Conservation (phyloP, 176 grass and related monocot genomes). For the Bothriochloa decipiens region DNA sequence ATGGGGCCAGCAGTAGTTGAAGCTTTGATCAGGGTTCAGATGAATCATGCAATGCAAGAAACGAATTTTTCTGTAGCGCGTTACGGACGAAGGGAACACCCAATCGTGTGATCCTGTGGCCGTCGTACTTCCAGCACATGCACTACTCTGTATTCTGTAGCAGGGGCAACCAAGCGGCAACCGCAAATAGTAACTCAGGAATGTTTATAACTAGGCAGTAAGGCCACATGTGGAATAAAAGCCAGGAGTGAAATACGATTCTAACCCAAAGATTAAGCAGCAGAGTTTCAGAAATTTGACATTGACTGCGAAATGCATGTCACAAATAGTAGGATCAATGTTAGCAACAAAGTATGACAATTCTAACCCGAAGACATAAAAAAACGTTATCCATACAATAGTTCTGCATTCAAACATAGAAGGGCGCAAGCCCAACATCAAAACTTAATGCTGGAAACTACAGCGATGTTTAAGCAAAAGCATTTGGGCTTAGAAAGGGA, state of each 20-base stretch:
- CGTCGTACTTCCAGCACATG: slow-evolving; percentile 21
- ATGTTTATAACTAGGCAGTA: neutral
- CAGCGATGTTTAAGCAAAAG: neutral
- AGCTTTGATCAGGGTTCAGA: slow-evolving; percentile 29
- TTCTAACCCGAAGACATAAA: neutral
- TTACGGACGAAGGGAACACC: slow-evolving; percentile 17
- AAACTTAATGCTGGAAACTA: slow-evolving; percentile 1
- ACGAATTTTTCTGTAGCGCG: neutral
- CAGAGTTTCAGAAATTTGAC: neutral
- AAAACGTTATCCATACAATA: neutral
- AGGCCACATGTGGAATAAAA: neutral
- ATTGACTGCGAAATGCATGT: neutral
- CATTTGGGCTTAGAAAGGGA: neutral
- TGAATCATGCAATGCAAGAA: slow-evolving; percentile 29
- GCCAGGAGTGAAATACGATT: neutral
- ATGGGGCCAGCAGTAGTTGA: slow-evolving; percentile 48
- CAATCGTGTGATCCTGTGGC: slow-evolving; percentile 5
- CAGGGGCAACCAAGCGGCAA: neutral
- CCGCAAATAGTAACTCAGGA: slow-evolving; percentile 4
- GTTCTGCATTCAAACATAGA: neutral
- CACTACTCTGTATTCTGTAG: neutral
- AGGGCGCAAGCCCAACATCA: neutral
- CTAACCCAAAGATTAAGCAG: neutral
- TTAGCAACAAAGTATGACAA: neutral
- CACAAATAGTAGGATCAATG: neutral